These are phyloP conservation scores for Clavispora vitiphila DNA, from an alignment of 805 yeast genomes.

Conservation along the genomic window DNA sequence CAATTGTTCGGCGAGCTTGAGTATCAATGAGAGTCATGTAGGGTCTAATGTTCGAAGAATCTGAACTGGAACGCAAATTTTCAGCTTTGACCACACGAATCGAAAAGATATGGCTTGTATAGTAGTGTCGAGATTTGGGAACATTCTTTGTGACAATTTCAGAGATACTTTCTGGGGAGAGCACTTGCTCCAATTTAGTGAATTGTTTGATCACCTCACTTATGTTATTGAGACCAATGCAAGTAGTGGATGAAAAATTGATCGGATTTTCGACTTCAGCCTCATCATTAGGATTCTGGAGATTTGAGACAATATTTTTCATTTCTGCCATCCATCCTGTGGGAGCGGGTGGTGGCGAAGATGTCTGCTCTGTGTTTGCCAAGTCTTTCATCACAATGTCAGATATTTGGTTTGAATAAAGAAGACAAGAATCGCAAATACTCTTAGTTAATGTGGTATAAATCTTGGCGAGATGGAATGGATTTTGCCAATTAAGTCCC, in stretches of 20 bases:
- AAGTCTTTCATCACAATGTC: constrained; percentile 41
- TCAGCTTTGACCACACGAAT: constrained; percentile 62
- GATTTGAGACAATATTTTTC: constrained; percentile 44
- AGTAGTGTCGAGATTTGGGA: constrained; percentile 24
- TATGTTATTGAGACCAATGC: constrained; percentile 73
- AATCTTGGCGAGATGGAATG: constrained; percentile 55
- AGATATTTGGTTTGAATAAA: constrained; percentile 40
- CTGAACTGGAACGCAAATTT: constrained; percentile 35
- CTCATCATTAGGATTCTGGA: constrained; percentile 31
- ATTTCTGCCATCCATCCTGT: constrained; percentile 47
- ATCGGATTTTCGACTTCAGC: constrained; percentile 44
- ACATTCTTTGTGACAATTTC: constrained; percentile 31
- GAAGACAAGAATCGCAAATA: constrained; percentile 55
- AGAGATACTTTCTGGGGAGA: constrained; percentile 58
- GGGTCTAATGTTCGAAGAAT: constrained; percentile 43
- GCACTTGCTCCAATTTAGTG: constrained; percentile 46
- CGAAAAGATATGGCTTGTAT: constrained; percentile 54
- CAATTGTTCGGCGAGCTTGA: constrained; percentile 48
- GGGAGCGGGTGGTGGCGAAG: background rate
- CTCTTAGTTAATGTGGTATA: constrained; percentile 58
- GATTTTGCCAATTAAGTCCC: constrained; percentile 62
- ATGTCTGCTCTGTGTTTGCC: constrained; percentile 21
- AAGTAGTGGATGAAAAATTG: constrained; percentile 55
- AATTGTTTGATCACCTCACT: constrained; percentile 46
- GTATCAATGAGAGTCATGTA: constrained; percentile 63